Evolutionary conservation across 345 rosid genomes (phyloP).

Genomic region (Arabidopsis suecica): DNA sequence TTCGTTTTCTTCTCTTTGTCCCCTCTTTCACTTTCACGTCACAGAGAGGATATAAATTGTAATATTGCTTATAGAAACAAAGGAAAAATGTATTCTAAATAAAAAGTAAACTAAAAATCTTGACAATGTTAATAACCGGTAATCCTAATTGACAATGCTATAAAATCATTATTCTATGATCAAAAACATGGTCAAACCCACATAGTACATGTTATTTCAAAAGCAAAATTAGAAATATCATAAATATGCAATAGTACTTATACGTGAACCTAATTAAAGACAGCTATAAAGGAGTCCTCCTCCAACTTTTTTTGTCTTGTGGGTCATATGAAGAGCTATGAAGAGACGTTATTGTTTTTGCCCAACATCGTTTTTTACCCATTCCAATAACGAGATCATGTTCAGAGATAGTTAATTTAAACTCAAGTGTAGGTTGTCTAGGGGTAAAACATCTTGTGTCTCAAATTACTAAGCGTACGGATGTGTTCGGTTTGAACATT

Average conservation of each 20-base stretch:
- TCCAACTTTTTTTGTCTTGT: neutral
- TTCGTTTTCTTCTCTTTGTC: constrained; percentile 25
- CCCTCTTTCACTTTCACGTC: constrained; percentile 8
- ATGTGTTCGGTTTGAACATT: too few species aligned
- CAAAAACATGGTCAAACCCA: neutral
- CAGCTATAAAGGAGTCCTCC: constrained; percentile 21
- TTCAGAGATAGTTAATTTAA: too few species aligned
- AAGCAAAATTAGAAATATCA: neutral
- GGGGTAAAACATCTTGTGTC: too few species aligned
- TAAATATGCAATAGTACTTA: neutral
- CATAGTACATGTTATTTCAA: neutral
- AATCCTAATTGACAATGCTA: neutral
- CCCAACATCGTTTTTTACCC: too few species aligned
- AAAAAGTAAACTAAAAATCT: neutral
- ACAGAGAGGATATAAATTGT: neutral
- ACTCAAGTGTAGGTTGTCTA: too few species aligned
- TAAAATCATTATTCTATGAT: neutral
- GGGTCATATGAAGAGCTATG: constrained; percentile 25
- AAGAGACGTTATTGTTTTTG: constrained; percentile 13
- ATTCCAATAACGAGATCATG: too few species aligned
- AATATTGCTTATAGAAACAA: neutral
- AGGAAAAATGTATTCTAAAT: neutral
- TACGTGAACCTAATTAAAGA: constrained; percentile 10
- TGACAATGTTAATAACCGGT: neutral
- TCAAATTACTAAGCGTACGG: too few species aligned